A percentile compares a stretch with the other conserved stretches of the same genome.
Conservation (phyloP, 23 red algal species). For the Agarophyton chilense region DNA sequence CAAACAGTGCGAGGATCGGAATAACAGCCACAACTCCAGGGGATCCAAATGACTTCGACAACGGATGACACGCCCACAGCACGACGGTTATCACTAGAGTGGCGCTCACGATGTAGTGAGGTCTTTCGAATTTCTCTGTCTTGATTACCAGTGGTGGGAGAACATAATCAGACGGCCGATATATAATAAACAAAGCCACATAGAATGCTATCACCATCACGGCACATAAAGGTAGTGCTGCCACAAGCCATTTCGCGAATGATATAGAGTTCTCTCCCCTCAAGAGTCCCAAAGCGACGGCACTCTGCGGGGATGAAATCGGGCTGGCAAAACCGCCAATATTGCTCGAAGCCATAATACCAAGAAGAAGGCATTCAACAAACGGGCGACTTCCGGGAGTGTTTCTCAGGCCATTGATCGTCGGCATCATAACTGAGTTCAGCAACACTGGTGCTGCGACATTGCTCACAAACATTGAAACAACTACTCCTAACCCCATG, state of each 20-base stretch:
- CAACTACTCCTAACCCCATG: constrained; percentile 79
- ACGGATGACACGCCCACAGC: constrained; percentile 81
- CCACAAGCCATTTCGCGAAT: constrained; percentile 88
- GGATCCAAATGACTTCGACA: constrained; percentile 64
- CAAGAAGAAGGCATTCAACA: constrained; percentile 87
- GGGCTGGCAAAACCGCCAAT: constrained; percentile 95
- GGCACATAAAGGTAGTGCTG: constrained; percentile 72
- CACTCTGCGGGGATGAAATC: constrained; percentile 97
- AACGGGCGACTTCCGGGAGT: constrained; percentile 36
- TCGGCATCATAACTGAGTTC: constrained; percentile 84
- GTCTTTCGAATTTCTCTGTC: constrained; percentile 49
- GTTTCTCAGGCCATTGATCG: constrained; percentile 67
- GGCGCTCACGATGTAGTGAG: constrained; percentile 65
- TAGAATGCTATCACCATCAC: constrained; percentile 71
- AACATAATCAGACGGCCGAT: constrained; percentile 45
- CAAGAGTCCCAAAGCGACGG: constrained; percentile 86
- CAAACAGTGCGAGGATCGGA: constrained; percentile 83
- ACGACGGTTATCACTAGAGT: constrained; percentile 79
- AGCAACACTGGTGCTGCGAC: constrained; percentile 96
- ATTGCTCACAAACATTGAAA: constrained; percentile 96
- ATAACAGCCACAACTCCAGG: constrained; percentile 92
- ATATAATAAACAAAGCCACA: constrained; percentile 60
- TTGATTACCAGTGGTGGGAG: constrained; percentile 73
- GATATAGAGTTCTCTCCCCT: constrained; percentile 62
- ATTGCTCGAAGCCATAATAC: constrained; percentile 88